Conservation (phyloP, 106 monocot genomes). For the Dendrobium nobile region DNA sequence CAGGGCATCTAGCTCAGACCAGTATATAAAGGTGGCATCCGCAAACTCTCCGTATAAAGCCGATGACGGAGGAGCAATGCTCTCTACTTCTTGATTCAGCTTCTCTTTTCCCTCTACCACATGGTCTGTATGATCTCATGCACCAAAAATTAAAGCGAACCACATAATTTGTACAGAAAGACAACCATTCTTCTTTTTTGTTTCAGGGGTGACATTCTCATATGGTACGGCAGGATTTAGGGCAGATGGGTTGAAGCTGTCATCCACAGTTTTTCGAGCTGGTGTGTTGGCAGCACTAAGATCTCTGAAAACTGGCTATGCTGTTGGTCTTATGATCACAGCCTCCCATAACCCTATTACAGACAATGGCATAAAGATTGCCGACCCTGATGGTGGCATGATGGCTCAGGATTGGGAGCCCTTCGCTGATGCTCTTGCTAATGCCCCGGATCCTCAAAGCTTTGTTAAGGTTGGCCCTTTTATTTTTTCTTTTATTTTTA, state of each 20-base stretch:
- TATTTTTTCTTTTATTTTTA: not conserved
- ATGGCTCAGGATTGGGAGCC: conserved; percentile 86
- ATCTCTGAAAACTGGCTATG: conserved; percentile 54
- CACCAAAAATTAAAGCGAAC: not conserved
- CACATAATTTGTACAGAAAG: not conserved
- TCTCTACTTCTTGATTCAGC: conserved; percentile 4
- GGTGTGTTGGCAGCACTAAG: conserved; percentile 80
- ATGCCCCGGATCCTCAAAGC: conserved; percentile 44
- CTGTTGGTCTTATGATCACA: conserved; percentile 76
- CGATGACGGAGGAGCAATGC: not conserved
- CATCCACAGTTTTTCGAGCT: conserved; percentile 64
- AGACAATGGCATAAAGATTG: conserved; percentile 91
- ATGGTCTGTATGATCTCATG: conserved; percentile 2
- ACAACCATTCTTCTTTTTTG: not conserved
- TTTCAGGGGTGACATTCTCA: conserved; percentile 46
- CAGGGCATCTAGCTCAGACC: not conserved
- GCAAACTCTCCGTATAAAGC: not conserved
- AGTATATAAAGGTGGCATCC: not conserved
- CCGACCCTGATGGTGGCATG: conserved; percentile 86
- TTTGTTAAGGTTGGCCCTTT: conserved; percentile 44
- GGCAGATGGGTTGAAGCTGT: conserved; percentile 44
- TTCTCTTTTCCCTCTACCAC: conserved; percentile 4
- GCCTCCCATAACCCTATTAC: conserved; percentile 79
- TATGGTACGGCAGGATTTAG: conserved; percentile 95
- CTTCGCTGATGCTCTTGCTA: conserved; percentile 77